phyloP scores from a whole-genome alignment of 1,139 yeast species.

The Yamadazyma conglobata region DNA sequence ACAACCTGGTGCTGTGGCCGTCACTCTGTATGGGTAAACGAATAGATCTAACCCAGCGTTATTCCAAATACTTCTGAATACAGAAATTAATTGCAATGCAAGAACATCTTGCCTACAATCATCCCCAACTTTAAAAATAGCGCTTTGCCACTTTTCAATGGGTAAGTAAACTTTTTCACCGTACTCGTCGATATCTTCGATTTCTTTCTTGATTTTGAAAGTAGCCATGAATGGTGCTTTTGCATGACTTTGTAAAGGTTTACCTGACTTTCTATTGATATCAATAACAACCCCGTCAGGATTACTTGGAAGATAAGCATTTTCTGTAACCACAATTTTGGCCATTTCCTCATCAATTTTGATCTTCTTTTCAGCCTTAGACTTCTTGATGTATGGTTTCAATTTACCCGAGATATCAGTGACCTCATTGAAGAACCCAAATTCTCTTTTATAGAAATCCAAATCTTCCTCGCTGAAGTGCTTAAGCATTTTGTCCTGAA shows the following conservation, averaged over 20 bases:
- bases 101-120: conserved; percentile 98
- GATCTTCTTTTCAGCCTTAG: conserved; percentile 93
- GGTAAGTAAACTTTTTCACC: conserved; percentile 33
- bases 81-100: conserved; percentile 87
- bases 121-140: conserved; percentile 98
- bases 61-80: conserved; percentile 88
- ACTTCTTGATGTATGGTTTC: conserved; percentile 87
- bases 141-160: conserved; percentile 81
- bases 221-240: conserved; percentile 99
- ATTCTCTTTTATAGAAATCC: conserved; percentile 75
- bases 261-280: conserved; percentile 88
- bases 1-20: conserved; percentile 99
- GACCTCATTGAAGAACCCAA: conserved; percentile 84
- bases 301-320: conserved; percentile 91
- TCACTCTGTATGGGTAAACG: conserved; percentile 91
- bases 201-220: conserved; percentile 70
- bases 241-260: conserved; percentile 97
- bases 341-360: conserved; percentile 97
- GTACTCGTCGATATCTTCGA: conserved; percentile 40
- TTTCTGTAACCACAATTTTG: conserved; percentile 69
- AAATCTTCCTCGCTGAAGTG: conserved; percentile 61
- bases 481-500: conserved; percentile 62
- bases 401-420: conserved; percentile 92
- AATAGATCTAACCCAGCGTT: conserved; percentile 83
- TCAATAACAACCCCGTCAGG: conserved; percentile 95